Conservation (phyloP, 2,329 filamentous ascomycete species). For the Fusarium sp. region DNA sequence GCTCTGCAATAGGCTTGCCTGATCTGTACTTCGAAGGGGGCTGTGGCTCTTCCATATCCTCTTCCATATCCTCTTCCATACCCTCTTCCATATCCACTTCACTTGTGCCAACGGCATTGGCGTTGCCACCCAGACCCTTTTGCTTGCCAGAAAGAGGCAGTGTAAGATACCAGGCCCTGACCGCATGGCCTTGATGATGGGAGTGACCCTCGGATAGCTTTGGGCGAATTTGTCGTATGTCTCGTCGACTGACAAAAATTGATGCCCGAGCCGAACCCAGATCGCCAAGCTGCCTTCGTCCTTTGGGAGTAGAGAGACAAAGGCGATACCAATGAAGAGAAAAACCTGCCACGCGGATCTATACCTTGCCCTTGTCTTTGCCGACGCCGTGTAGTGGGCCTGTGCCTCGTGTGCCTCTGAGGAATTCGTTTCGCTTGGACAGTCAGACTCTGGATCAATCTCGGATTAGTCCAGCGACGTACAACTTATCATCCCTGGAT, state of each 20-base stretch:
- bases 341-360: neutral
- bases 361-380: neutral
- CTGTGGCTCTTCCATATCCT: neutral
- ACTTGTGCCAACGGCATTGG: neutral
- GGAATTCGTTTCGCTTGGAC: neutral
- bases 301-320: neutral
- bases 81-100: neutral
- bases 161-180: neutral
- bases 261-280: neutral
- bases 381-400: neutral
- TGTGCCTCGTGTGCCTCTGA: neutral
- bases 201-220: neutral
- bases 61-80: no score
- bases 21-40: neutral
- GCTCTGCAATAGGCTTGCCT: neutral
- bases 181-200: neutral
- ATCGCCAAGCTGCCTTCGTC: neutral
- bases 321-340: neutral
- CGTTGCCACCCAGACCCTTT: neutral
- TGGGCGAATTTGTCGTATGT: neutral
- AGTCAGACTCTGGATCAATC: neutral
- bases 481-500: neutral
- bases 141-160: neutral
- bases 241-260: neutral
- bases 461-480: neutral